Base-by-base conservation (phyloP, 768 basidiomycete genomes). In the Lenzites betulinus region DNA sequence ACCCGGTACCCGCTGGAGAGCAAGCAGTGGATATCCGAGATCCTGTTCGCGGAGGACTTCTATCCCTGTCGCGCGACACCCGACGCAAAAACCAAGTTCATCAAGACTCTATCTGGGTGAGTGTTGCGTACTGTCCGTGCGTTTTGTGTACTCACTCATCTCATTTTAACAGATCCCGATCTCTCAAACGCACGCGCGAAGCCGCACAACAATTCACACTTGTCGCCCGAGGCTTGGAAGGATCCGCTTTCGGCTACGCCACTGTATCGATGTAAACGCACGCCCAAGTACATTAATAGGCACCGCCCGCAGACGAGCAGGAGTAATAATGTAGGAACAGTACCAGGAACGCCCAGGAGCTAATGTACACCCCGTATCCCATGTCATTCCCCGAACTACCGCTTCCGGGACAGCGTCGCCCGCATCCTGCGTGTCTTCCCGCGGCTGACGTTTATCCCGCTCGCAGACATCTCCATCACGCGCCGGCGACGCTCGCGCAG, bases 141-240 rank as follows among this genome's bases (percentile, higher is more conserved):
- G 30, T 42, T 28, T 13, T 39, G 23, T 23, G 11, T n/a, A 7
- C 43, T 33, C 25, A 39, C 50, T n/a, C n/a, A 26, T 30, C 41
- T 11, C 58, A 51, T 60, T 20, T 6, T 20, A 46, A 35, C 55
- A 90, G 90, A 26, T 86, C 91, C 36, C 81, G 90, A 42, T 89
- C 89, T 18, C 75, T 85, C 2, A 89, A 87, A 69, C 81, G 80
- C 64, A 92, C 87, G 36, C 78, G 89, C 63, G 93, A 94, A 39
- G 93, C 93, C 0, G 87, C 92, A 12, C 87, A 93, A 64, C 91
- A 95, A 63, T 95, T 96, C 72, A 88, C 89, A 1, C 79, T 96
- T 0, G 82, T 96, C 20, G 89, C 92, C 12, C 76, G 93, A 68
- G 93, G 93, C 2, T 73, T 95, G 58, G 92, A 92, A 65, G 91